A percentile compares a stretch with the other conserved stretches of the same genome.
These are phyloP conservation scores for Claviceps spartinae DNA, from an alignment of 2,329 filamentous ascomycete species.

Conservation along the genomic window DNA sequence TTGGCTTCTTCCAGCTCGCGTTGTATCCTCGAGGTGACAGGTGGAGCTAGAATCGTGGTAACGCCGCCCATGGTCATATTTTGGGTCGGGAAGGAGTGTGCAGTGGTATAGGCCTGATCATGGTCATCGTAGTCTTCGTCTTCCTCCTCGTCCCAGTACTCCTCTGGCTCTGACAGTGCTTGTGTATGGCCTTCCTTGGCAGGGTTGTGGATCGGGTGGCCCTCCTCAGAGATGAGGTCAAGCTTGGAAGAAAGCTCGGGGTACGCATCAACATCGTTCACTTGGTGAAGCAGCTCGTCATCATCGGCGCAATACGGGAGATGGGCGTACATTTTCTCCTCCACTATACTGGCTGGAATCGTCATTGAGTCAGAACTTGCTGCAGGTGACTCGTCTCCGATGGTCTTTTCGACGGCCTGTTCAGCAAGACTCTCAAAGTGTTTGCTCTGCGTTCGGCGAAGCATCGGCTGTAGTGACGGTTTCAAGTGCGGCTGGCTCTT, in stretches of 20 bases:
- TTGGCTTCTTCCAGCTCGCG: conserved; percentile 58
- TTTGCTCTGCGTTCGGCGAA: conserved; percentile 32
- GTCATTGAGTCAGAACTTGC: conserved; percentile 6
- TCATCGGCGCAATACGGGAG: conserved; percentile 14
- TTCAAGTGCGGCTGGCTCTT: conserved; percentile 42
- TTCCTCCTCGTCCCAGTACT: conserved; percentile 69
- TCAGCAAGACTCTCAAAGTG: conserved; percentile 18
- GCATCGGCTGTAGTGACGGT: conserved; percentile 22
- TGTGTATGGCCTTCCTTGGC: conserved; percentile 14
- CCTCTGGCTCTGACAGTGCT: conserved; percentile 37
- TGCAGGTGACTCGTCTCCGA: background rate
- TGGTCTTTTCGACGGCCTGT: conserved; percentile 3
- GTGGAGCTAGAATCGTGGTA: conserved; percentile 55
- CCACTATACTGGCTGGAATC: conserved; percentile 5
- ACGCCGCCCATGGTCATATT: conserved; percentile 39
- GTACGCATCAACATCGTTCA: conserved; percentile 13
- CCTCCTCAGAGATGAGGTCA: conserved; percentile 19
- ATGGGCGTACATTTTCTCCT: conserved; percentile 10
- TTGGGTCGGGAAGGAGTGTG: conserved; percentile 61
- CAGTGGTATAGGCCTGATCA: conserved; percentile 60
- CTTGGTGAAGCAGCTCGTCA: conserved; percentile 12
- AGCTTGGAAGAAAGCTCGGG: conserved; percentile 15
- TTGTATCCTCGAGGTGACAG: conserved; percentile 52
- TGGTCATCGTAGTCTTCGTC: conserved; percentile 51
- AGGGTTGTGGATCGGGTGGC: conserved; percentile 10